Percentiles rank a stretch among this genome's conserved stretches.
Evolutionary conservation across 176 grass and related monocot genomes (phyloP).

Genomic region (Avena sativa): DNA sequence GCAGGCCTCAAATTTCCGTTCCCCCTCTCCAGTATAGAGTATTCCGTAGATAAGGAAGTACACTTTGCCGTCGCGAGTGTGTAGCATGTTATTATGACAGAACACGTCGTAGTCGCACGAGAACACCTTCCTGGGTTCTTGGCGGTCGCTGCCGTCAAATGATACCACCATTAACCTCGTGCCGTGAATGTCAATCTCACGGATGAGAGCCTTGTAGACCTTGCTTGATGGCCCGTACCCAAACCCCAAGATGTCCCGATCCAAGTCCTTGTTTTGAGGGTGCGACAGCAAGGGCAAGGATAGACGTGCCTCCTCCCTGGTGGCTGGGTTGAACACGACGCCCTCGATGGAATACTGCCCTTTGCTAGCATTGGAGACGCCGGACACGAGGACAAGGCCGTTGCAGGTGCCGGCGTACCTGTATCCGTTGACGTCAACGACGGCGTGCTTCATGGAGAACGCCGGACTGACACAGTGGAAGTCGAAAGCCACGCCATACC

Average conservation of each 20-base stretch:
- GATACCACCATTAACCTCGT: neutral
- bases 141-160: neutral
- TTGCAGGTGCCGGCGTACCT: neutral
- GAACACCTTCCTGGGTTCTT: neutral
- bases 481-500: neutral
- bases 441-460: neutral
- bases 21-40: neutral
- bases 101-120: neutral
- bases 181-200: neutral
- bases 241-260: neutral
- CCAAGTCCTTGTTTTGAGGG: neutral
- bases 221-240: neutral
- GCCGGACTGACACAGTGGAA: neutral
- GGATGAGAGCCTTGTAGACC: neutral
- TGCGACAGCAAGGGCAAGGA: neutral
- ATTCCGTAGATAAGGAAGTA: neutral
- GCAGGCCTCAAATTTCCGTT: neutral
- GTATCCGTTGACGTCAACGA: too few species aligned
- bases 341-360: neutral
- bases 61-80: neutral
- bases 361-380: neutral
- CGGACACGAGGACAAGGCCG: neutral
- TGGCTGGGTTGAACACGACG: slow-evolving; percentile 9
- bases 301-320: neutral
- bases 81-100: neutral